Base-by-base conservation (phyloP, 176 grass and related monocot genomes). In the Bonia amplexicaulis region DNA sequence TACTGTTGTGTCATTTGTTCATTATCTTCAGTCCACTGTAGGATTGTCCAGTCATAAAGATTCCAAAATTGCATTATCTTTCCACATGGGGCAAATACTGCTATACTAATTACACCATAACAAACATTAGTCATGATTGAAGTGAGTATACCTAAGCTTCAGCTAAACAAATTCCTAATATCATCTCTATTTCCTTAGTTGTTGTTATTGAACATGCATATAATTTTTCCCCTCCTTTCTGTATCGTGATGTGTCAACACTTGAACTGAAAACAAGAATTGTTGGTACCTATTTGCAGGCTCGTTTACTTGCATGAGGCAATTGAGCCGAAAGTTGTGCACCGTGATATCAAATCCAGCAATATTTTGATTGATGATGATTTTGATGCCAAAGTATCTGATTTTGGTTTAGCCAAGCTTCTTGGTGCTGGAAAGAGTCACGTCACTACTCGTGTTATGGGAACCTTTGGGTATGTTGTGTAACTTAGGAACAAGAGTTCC, bases 371-470 rank as follows among this genome's bases (percentile, higher is more conserved):
- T 61, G 93, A 95, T 85, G 90, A 90, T 61, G 90, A 95, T 80
- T 95, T 95, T 35, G 89, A 92, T 51, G 86, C 90, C 48, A 95
- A 95, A 89, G 90, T 95, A 79, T 95, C 93, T 81, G 93, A 95
- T 88, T 95, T 95, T 71, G 93, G 93, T 76, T 90, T 95, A 88
- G 93, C 93, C 46, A 95, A 95, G 72, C 86, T 95, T 76, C 83
- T 95, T 3, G 93, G 93, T 75, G 93, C 93, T 68, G 93, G 93
- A 86, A 95, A 95, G 87, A 95, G 93, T 82, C 93, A 95, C 71
- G 89, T 95, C 31, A 95, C 93, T 73, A 95, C 93, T 82, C 86
- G 93, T 82, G 93, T 95, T 89, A 95, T 95, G 93, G 93, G 93
- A 85, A 95, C 93, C 67, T 95, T 95, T 82, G 93, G 93, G 93